Percentiles rank a stretch among this genome's conserved stretches.
Evolutionary conservation across 345 rosid species (phyloP).

Genomic region (Citrus trifoliata): DNA sequence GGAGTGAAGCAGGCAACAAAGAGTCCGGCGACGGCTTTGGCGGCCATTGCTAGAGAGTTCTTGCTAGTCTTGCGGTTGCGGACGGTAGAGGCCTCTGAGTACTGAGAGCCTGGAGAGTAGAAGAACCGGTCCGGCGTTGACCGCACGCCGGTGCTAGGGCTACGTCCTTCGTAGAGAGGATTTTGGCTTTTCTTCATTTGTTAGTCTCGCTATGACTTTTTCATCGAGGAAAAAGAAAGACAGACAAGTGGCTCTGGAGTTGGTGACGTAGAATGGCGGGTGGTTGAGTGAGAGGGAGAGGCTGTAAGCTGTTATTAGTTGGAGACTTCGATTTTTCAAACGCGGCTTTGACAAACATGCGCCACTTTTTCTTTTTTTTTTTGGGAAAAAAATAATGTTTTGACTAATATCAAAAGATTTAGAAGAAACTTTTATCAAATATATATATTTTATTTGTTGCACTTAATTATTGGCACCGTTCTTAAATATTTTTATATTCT

Average conservation of each 20-base stretch:
- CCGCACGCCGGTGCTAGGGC: slow-evolving; percentile 29
- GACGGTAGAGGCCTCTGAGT: slow-evolving; percentile 36
- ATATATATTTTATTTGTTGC: too few relatives aligned
- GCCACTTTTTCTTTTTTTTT: background rate
- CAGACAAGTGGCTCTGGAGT: slow-evolving; percentile 6
- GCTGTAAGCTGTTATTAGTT: background rate
- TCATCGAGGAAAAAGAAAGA: background rate
- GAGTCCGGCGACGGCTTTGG: slow-evolving; percentile 52
- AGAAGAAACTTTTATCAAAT: background rate
- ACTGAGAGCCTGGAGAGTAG: slow-evolving; percentile 34
- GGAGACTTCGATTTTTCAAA: slow-evolving; percentile 14
- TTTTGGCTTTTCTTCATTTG: slow-evolving; percentile 22
- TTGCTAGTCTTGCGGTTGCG: slow-evolving; percentile 32
- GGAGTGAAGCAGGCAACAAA: slow-evolving; percentile 75
- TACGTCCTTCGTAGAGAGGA: slow-evolving; percentile 35
- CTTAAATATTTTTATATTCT: too few relatives aligned
- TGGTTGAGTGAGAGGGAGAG: background rate
- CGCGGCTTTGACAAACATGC: slow-evolving; percentile 5
- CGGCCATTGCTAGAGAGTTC: slow-evolving; percentile 28
- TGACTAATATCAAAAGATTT: background rate
- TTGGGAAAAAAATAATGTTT: background rate
- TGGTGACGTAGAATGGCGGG: slow-evolving; percentile 12
- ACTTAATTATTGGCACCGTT: too few relatives aligned
- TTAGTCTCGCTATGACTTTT: background rate
- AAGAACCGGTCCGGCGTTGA: slow-evolving; percentile 37